Evolutionary conservation across 495 filamentous ascomycete species (phyloP), one percentile per base, ranked within the genome.

Genomic region (Glonium stellatum): DNA sequence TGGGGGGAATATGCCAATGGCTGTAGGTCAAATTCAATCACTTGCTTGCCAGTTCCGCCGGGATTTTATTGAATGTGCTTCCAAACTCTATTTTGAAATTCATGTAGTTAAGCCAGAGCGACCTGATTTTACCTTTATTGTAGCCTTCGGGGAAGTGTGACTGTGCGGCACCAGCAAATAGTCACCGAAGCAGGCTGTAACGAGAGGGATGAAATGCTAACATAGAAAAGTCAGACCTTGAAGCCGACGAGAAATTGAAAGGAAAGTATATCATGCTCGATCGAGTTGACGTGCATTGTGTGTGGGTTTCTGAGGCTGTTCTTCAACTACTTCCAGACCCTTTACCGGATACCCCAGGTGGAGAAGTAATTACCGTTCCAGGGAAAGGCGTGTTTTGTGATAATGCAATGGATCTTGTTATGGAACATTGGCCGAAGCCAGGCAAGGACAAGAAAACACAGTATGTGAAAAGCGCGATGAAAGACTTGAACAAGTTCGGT

Each of bases 301-400:
- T 82, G 22, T 82, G 80, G 77, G 82, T 85, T 25, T 87, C 84
- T 10, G 69, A 78, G 50, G 75, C 81, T 15, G 77, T 87, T 15
- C 71, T 87, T 5, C 66, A 76, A 35, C 69, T 85, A 1, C 75
- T 86, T 1, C 77, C 81, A 0, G 60, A 67, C 5, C 76, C 79
- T 3, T 58, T 83, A 2, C 80, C 80, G 11, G 54, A 78, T 48
- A 66, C 83, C 12, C 79, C 82, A 0, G 84, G 84, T 1, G 84
- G 84, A 0, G 79, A 84, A 47, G 75, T 86, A 18, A 68, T 82
- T 10, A 51, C 48, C 12, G 19, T 15, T 4, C 83, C 83, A 0
- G 82, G 82, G 1, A 74, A 72, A 65, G 84, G 84, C n/a, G 83
- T 87, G 10, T 86, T 86, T 66, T 87, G 84, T 64, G 84, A 87